These are phyloP conservation scores for Blastomyces gilchristii DNA, from an alignment of 2,329 filamentous ascomycete genomes.

Conservation along the genomic window DNA sequence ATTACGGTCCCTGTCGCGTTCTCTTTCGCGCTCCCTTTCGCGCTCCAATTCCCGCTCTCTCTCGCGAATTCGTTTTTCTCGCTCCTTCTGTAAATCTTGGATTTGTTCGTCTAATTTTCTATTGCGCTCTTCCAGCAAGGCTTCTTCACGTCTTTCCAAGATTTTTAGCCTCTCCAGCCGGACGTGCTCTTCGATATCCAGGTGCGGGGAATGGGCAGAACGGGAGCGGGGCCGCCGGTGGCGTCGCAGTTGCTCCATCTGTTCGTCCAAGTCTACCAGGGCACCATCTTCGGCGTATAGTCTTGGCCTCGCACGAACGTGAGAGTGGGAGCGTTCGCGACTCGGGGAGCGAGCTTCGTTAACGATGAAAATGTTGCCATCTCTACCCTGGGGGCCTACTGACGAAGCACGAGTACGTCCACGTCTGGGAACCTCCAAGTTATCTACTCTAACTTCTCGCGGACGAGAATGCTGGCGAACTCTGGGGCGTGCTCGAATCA, in stretches of 20 bases:
- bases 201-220: neutral
- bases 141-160: neutral
- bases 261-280: conserved; percentile 21
- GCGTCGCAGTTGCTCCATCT: neutral
- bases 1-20: conserved; percentile 21
- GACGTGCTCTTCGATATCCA: conserved; percentile 1
- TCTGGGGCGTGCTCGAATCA: neutral
- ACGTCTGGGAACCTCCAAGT: conserved; percentile 1
- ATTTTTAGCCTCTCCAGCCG: neutral
- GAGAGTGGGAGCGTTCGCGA: conserved; percentile 5
- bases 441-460: neutral
- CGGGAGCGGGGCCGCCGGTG: conserved; percentile 1
- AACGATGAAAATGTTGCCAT: neutral
- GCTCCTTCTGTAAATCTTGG: conserved; percentile 29
- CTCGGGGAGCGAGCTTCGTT: conserved; percentile 5
- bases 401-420: conserved; percentile 1
- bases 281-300: conserved; percentile 16
- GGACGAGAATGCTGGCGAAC: conserved; percentile 1
- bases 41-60: conserved; percentile 32
- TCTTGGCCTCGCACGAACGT: neutral
- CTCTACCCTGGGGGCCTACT: neutral
- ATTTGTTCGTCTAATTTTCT: conserved; percentile 3
- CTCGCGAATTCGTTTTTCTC: conserved; percentile 33
- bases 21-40: conserved; percentile 1
- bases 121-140: neutral